Base-by-base conservation (phyloP, 148 eudicot genomes). In the Tetragonia tetragonoides region DNA sequence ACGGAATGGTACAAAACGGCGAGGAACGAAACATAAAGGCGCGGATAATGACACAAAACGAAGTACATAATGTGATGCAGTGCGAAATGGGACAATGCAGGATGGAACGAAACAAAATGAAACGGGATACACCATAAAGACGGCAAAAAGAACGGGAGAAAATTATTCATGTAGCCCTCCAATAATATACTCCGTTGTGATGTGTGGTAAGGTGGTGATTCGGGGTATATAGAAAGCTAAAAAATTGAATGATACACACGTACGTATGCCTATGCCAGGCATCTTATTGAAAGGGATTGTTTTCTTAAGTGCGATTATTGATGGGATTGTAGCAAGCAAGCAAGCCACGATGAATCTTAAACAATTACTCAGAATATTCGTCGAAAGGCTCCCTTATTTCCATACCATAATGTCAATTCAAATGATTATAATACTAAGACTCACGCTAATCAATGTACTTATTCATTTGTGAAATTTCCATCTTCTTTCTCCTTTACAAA, bases 391-490 rank as follows among this genome's bases (percentile, higher is more conserved):
- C 53, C 72, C 54, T 61, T 42, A 70, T 42, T 46, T 42, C 20
- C 16, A n/a, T 41, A 14, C 59, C 20, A 3, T 16, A 16, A 10
- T 57, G 20, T 0, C 17, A 54, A 11, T 12, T 12, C 59, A 11
- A 54, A 23, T 64, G 12, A 34, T 47, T 18, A 7, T 9, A 14
- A 12, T 18, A 24, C 8, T 76, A 10, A 37, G 4, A 5, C 21
- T 66, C 9, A 34, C 28, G 24, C 34, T 41, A 64, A 41, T 60
- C 23, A 41, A 21, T 14, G 47, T 42, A n/a, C n/a, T n/a, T n/a
- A 42, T 2, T 10, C 23, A 40, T 73, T 73, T 12, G 10, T 11
- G 77, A 79, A 79, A 56, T 42, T 79, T 74, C 78, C 82, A 73
- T 23, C 72, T 10, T 66, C 60, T 18, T 73, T 67, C 82, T n/a